Evolutionary conservation across 2,329 filamentous ascomycete genomes (phyloP).

Genomic region (Lachnellula arida): DNA sequence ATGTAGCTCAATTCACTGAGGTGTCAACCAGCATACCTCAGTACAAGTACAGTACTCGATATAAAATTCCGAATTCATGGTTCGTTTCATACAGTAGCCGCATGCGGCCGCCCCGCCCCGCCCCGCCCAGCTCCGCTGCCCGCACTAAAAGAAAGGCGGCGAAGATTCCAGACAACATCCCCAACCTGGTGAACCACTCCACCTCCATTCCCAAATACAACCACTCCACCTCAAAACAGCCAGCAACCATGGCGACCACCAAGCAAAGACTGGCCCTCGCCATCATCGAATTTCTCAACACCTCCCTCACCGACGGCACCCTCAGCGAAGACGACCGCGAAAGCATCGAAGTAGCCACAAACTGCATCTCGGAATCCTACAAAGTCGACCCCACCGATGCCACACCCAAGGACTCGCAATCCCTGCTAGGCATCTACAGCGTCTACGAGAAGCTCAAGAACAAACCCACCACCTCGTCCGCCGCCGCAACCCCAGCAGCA

Average conservation of each 20-base stretch:
- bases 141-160: too few species aligned
- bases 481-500: constrained; percentile 22
- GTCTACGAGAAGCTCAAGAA: constrained; percentile 92
- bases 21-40: too few species aligned
- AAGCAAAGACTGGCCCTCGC: constrained; percentile 88
- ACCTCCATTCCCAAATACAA: neutral
- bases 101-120: too few species aligned
- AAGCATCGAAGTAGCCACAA: constrained; percentile 87
- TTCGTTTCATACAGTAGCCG: too few species aligned
- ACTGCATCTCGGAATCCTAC: constrained; percentile 94
- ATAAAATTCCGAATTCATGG: too few species aligned
- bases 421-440: constrained; percentile 83
- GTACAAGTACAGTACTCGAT: too few species aligned
- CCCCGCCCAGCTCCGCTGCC: too few species aligned
- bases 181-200: too few species aligned
- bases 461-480: constrained; percentile 27
- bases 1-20: too few species aligned
- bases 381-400: constrained; percentile 83
- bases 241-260: constrained; percentile 27
- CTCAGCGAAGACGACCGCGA: constrained; percentile 84
- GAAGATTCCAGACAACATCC: too few species aligned
- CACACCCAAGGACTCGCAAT: constrained; percentile 78
- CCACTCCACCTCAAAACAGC: neutral
- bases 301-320: constrained; percentile 82
- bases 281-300: constrained; percentile 90